Conservation (phyloP, 768 basidiomycete genomes). For the Termitomyces sp. region DNA sequence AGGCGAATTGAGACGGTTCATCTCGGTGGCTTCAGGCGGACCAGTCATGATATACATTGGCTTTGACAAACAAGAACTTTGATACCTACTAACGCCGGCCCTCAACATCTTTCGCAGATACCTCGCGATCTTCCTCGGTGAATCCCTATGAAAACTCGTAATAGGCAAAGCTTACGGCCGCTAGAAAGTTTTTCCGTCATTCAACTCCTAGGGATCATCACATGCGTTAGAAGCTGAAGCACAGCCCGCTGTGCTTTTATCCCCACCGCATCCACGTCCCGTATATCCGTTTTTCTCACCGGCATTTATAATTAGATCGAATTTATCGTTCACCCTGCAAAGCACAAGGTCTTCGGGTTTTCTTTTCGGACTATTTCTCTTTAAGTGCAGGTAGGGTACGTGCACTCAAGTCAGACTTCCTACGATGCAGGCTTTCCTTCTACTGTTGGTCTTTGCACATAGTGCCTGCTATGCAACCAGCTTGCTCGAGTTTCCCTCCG, state of each 20-base stretch:
- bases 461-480: neutral
- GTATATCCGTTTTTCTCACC: neutral
- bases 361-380: neutral
- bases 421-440: neutral
- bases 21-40: neutral
- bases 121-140: neutral
- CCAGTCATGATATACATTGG: neutral
- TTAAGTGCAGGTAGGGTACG: neutral
- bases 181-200: neutral
- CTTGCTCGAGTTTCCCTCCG: conserved; percentile 25
- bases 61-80: too few relatives aligned
- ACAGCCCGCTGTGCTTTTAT: neutral
- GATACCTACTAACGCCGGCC: neutral
- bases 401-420: neutral
- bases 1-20: too few relatives aligned
- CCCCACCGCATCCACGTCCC: neutral
- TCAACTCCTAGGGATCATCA: neutral
- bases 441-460: neutral
- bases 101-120: neutral
- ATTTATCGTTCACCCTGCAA: neutral
- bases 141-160: neutral
- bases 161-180: too few relatives aligned
- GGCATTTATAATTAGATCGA: neutral
- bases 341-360: neutral
- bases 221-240: neutral